Base-by-base conservation (phyloP, 768 basidiomycete species). In the Auricularia sp. region DNA sequence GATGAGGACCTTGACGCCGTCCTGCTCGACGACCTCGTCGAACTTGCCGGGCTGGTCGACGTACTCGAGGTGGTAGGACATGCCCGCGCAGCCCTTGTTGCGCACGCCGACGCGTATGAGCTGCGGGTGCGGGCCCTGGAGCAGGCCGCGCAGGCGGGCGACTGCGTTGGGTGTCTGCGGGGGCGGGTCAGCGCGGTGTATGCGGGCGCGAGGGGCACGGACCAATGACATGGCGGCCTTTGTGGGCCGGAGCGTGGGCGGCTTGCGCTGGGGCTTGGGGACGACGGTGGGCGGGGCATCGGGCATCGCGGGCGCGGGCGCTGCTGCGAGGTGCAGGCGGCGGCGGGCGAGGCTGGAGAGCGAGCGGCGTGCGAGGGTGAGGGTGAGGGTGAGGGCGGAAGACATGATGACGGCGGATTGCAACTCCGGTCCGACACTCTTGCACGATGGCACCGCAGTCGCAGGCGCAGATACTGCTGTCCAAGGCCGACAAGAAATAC, bases 41-140 rank as follows among this genome's bases (percentile, higher is more conserved):
- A 98, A 98, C 75, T 87, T 89, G 3, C 83, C 91, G 1, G 92
- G 87, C 71, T 85, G 78, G 51, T 94, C 92, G 64, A 98, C 94
- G 75, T 98, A 99, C 70, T 98, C 97, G 61, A 98, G 82, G 73
- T 98, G 91, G 76, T 95, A 95, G 14, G 81, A 81, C 72, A 90
- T 82, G 1, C 88, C 97, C 0, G 97, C 97, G 76, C 97, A 99
- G 35, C 97, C 97, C 78, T 98, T 96, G 80, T 97, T 96, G 69
- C 90, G 87, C 63, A 99, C 94, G 51, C 94, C 94, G 65, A 99
- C 92, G 3, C 96, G 89, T 66, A 99, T 90, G 68, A 94, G 83
- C 72, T 94, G 92, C 0, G 96, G 95, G 2, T 88, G 88, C 29
- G 94, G 93, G 10, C 88, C 83, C n/a, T 82, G 81, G 58, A 93